Evolutionary conservation across 192 early-diverging fungal species (phyloP).

Genomic region (Backusella westeae): DNA sequence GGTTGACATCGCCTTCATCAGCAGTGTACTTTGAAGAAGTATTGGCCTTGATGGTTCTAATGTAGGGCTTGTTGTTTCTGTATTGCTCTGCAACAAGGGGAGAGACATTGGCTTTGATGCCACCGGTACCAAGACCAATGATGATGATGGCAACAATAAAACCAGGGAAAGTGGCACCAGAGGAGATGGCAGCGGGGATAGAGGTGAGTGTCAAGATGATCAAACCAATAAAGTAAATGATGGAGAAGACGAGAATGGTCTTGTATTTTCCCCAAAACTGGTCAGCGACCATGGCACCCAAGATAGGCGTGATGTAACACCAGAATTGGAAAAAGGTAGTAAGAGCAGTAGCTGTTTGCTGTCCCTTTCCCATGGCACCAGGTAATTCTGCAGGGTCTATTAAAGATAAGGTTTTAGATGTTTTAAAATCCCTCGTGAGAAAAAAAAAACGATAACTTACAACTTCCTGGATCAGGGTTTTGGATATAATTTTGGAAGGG

Average conservation of each 20-base stretch:
- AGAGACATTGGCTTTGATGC: conserved; percentile 74
- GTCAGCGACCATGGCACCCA: conserved; percentile 42
- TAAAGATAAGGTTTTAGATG: not conserved
- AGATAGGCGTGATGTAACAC: conserved; percentile 38
- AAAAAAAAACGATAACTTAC: conserved; percentile 24
- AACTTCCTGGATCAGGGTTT: conserved; percentile 35
- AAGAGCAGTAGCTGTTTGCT: conserved; percentile 48
- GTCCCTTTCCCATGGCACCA: conserved; percentile 45
- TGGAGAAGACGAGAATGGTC: conserved; percentile 60
- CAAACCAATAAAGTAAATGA: conserved; percentile 63
- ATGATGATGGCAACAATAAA: conserved; percentile 64
- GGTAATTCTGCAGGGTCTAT: conserved; percentile 41
- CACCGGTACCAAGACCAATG: conserved; percentile 56
- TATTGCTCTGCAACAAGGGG: conserved; percentile 74
- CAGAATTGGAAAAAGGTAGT: conserved; percentile 53
- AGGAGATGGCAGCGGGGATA: conserved; percentile 47
- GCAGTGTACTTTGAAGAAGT: not conserved
- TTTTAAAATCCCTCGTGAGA: not conserved
- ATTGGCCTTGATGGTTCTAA: conserved; percentile 45
- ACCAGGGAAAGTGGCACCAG: conserved; percentile 57
- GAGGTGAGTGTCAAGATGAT: conserved; percentile 59
- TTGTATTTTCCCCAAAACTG: conserved; percentile 71
- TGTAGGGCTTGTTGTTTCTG: conserved; percentile 49
- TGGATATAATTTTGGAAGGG: conserved; percentile 60
- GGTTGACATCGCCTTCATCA: not conserved